Evolutionary conservation across 768 basidiomycete species (phyloP), one percentile per base, ranked within the genome.

Genomic region (Rhodosporidiobolus sp.): DNA sequence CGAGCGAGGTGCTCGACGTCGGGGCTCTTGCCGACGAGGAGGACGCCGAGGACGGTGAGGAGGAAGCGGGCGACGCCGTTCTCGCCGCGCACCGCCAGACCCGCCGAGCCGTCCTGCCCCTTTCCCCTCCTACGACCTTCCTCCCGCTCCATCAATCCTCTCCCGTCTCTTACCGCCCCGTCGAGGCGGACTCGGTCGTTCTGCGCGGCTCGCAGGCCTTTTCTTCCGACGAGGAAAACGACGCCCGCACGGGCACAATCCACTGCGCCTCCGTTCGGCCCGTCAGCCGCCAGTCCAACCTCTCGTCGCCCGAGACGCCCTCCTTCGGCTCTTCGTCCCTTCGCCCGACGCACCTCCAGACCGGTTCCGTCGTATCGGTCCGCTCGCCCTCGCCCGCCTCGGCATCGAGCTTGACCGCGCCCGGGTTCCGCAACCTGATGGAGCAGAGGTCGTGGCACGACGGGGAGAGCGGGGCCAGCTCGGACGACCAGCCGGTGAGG

Each of bases 311-410:
- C 30, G 34, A 56, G 14, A 34, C 59, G 52, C 45, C 50, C 1
- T 43, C 28, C 16, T 53, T 26, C 65, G 43, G n/a, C n/a, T n/a
- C n/a, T n/a, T n/a, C n/a, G n/a, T n/a, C 16, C 24, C 62, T 67
- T 16, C 65, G 62, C 84, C 92, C 65, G 84, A 85, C 28, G 88
- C 90, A 0, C 90, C 90, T 79, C 87, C 91, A 64, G 88, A 89
- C 80, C 83, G 54, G 12, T 0, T 74, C 73, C 34, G 2, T 67
- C 45, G 22, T n/a, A 16, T 70, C 69, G 11, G 22, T 38, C 20
- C 16, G 50, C 16, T 38, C 61, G 16, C 24, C 32, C n/a, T 58
- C 46, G 26, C 30, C 38, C 8, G 9, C 32, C 28, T n/a, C n/a
- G n/a, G 9, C n/a, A 3, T 63, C 56, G 24, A 56, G 54, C 34